A percentile compares a stretch with the other conserved stretches of the same genome.
phyloP scores from a whole-genome alignment of 768 basidiomycete genomes.

The Epithele typhae region DNA sequence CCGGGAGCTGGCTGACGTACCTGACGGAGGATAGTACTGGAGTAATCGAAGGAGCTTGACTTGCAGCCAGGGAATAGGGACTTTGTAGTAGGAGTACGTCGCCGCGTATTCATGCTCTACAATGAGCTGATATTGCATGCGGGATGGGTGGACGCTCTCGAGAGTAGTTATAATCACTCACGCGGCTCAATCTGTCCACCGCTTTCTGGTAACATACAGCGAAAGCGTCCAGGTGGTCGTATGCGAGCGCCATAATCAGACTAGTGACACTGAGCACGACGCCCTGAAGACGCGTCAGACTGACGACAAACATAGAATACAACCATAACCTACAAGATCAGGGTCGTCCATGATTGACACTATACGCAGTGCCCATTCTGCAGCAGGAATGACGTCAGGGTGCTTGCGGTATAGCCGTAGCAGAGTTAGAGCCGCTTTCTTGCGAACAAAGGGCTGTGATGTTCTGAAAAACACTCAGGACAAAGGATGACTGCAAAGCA shows the following conservation, averaged over 20 bases:
- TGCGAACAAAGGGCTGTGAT: constrained; percentile 93
- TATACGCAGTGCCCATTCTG: constrained; percentile 94
- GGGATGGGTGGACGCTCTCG: too few relatives aligned
- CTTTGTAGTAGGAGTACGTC: constrained; percentile 96
- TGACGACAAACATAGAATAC: background rate
- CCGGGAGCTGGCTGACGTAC: constrained; percentile 38
- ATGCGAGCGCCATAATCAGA: constrained; percentile 89
- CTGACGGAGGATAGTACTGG: constrained; percentile 95
- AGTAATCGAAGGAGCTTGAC: constrained; percentile 89
- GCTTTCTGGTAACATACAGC: constrained; percentile 93
- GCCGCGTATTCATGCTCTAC: constrained; percentile 86
- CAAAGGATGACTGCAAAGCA: background rate
- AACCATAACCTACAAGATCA: constrained; percentile 57
- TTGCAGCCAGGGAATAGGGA: constrained; percentile 96
- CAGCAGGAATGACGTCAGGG: constrained; percentile 87
- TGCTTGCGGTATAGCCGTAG: constrained; percentile 94
- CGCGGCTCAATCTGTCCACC: constrained; percentile 82
- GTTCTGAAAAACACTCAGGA: constrained; percentile 48
- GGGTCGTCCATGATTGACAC: constrained; percentile 94
- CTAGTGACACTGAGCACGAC: constrained; percentile 94
- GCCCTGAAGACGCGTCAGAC: constrained; percentile 47
- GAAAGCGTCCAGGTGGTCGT: constrained; percentile 88
- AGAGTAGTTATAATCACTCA: too few relatives aligned
- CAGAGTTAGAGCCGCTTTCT: constrained; percentile 94
- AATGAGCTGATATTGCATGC: too few relatives aligned